Evolutionary conservation across 202 grass and related monocot genomes (phyloP).

Genomic region (Miscanthus sacchariflorus): DNA sequence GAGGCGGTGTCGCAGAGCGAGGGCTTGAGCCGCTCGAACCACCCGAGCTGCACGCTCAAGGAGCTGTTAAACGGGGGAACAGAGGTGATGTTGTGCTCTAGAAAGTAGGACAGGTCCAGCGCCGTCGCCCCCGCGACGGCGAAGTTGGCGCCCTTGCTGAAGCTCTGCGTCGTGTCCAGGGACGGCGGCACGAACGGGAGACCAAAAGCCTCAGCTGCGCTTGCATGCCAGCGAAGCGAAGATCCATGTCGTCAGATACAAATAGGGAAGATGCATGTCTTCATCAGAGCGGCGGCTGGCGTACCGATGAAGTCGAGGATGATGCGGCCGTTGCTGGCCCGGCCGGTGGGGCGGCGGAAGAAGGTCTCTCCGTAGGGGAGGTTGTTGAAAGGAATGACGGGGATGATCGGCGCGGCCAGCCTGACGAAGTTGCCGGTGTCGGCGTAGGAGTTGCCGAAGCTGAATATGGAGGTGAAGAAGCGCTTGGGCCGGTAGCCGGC

Average conservation of each 20-base stretch:
- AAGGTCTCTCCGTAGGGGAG: constrained; percentile 46
- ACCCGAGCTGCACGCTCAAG: constrained; percentile 43
- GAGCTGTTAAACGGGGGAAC: constrained; percentile 41
- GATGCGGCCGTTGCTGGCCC: constrained; percentile 47
- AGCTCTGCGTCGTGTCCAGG: constrained; percentile 23
- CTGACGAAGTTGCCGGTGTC: constrained; percentile 51
- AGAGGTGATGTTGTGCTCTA: constrained; percentile 18
- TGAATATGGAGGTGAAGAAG: constrained; percentile 48
- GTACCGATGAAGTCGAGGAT: constrained; percentile 48
- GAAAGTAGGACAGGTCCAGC: constrained; percentile 44
- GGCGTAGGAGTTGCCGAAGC: constrained; percentile 53
- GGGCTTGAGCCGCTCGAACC: constrained; percentile 61
- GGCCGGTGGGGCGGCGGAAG: constrained; percentile 51
- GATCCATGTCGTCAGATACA: neutral
- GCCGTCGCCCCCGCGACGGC: constrained; percentile 50
- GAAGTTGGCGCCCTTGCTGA: constrained; percentile 61
- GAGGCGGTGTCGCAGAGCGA: constrained; percentile 48
- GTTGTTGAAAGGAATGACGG: constrained; percentile 31
- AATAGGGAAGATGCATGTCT: no score
- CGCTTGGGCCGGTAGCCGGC: neutral
- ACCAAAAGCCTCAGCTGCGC: constrained; percentile 39
- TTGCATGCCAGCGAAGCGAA: neutral
- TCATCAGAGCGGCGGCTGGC: neutral
- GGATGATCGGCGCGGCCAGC: constrained; percentile 16
- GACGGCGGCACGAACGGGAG: constrained; percentile 61